Conservation (phyloP, 2,329 filamentous ascomycete genomes). For the Hysterium pulicare region DNA sequence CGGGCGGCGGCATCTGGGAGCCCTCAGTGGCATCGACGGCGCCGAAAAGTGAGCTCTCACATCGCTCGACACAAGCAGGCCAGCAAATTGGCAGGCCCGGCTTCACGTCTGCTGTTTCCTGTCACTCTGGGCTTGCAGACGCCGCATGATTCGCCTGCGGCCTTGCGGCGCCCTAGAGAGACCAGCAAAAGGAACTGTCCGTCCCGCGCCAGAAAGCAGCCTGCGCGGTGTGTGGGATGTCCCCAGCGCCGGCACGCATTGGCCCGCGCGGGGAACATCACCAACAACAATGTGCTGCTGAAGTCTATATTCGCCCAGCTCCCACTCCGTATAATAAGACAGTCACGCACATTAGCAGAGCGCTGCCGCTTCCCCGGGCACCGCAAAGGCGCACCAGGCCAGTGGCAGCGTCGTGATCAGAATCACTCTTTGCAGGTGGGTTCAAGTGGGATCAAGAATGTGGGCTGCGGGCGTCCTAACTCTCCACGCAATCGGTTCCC, state of each 20-base stretch:
- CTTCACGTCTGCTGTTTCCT: constrained; percentile 13
- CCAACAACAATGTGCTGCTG: too few species aligned
- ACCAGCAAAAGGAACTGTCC: constrained; percentile 25
- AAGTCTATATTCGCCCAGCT: too few species aligned
- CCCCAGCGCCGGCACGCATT: background rate
- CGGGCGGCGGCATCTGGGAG: too few species aligned
- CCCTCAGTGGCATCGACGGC: background rate
- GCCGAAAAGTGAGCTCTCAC: constrained; percentile 3
- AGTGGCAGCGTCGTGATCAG: background rate
- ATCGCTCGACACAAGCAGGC: background rate
- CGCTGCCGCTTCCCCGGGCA: constrained; percentile 33
- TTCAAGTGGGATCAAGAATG: background rate
- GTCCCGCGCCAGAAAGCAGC: constrained; percentile 11
- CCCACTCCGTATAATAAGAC: too few species aligned
- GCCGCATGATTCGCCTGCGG: constrained; percentile 29
- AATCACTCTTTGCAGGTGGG: background rate
- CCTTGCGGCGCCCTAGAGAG: constrained; percentile 18
- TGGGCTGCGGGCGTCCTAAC: constrained; percentile 11
- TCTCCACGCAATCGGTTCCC: constrained; percentile 26
- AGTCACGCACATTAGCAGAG: constrained; percentile 1
- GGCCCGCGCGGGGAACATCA: background rate
- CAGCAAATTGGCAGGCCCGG: background rate
- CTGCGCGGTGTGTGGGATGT: background rate
- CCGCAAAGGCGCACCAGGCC: background rate
- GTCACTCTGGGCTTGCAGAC: constrained; percentile 23